A percentile compares a stretch with the other conserved stretches of the same genome.
phyloP scores from a whole-genome alignment of 257 asterid genomes.

The Mitragyna speciosa region DNA sequence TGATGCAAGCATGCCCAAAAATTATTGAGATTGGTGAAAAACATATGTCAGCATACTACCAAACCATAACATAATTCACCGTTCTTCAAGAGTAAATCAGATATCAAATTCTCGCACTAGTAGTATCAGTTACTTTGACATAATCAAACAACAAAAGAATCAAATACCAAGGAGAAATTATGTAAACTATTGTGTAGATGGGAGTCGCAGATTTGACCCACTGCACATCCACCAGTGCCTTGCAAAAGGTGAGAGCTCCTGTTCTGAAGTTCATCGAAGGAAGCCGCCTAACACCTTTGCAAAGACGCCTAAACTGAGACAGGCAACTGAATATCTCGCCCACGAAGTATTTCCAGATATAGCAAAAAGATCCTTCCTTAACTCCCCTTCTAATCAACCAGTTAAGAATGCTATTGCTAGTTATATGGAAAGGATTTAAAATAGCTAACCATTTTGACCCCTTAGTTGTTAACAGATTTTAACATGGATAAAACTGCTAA shows the following conservation, averaged over 20 bases:
- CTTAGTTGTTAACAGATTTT: constrained; percentile 32
- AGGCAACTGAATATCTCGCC: constrained; percentile 41
- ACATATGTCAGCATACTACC: constrained; percentile 60
- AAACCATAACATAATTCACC: constrained; percentile 42
- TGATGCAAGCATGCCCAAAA: constrained; percentile 79
- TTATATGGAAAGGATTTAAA: constrained; percentile 35
- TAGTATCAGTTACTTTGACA: constrained; percentile 44
- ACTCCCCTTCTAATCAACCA: constrained; percentile 51
- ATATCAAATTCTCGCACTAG: constrained; percentile 49
- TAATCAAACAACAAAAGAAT: constrained; percentile 50
- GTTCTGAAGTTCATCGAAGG: constrained; percentile 60
- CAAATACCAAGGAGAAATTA: constrained; percentile 49
- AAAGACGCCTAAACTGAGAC: constrained; percentile 55
- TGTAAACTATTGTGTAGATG: constrained; percentile 40
- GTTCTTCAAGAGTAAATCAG: constrained; percentile 58
- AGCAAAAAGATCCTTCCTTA: constrained; percentile 39
- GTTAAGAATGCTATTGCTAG: constrained; percentile 35
- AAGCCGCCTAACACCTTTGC: constrained; percentile 47
- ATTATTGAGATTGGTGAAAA: constrained; percentile 53
- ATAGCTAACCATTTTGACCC: constrained; percentile 34
- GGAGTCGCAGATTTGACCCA: constrained; percentile 46
- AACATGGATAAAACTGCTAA: constrained; percentile 40
- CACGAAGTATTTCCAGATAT: constrained; percentile 35
- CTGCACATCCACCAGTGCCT: constrained; percentile 59
- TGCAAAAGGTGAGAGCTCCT: constrained; percentile 64